Base-by-base conservation (phyloP, 805 yeast genomes). In the Saturnispora silvae region DNA sequence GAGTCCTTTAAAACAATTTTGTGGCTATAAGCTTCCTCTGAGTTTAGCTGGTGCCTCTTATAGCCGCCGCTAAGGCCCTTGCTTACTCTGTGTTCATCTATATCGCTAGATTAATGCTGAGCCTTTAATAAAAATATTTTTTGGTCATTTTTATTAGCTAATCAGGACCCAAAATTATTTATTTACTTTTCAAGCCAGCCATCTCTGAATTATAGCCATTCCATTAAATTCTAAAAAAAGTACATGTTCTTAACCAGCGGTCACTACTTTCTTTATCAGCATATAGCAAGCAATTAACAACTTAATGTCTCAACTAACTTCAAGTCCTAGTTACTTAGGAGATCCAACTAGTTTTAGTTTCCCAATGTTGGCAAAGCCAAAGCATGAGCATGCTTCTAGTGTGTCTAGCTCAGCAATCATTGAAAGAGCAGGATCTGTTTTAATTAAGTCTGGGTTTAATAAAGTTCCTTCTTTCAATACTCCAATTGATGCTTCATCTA, bases 351-450 rank as follows among this genome's bases (percentile, higher is more conserved):
- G 23, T 1, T 44, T 28, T 27, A 35, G 34, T 22, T 44, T 44
- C 22, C 47, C 47, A 17, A 28, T 43, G 7, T 7, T 23, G 9
- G 32, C 17, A 7, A 29, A 13, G 17, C 5, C 11, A n/a, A n/a
- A n/a, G n/a, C n/a, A n/a, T n/a, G n/a, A n/a, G n/a, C n/a, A n/a
- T n/a, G 15, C 15, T 6, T 14, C 30, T 6, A 28, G 18, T 14
- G 16, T 15, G 4, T 6, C 6, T 15, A 28, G 8, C 13, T 14
- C 38, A 14, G 25, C 26, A 19, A 13, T 14, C 16, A 35, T 44
- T 17, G 47, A 44, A 35, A 34, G 45, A 16, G 42, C 31, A 3
- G 45, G 44, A n/a, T 40, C 45, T 3, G 36, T 44, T 17, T 40
- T 44, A 32, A 44, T 44, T 5, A 44, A 44, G 24, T 37, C 45